Conservation (phyloP, 176 grass and related monocot genomes). For the Sorghum bicolor region Sorghum_bicolor_NCBIv3 NC_012877.2:1119501-1120000, state of each 20-base stretch:
- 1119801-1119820: background rate
- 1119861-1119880: no score
- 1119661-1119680: background rate
- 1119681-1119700: background rate
- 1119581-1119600: background rate
- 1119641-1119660: background rate
- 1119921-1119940: slow-evolving; percentile 57
- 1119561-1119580: background rate
- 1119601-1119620: background rate
- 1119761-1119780: background rate
- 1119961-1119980: slow-evolving; percentile 54
- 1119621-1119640: background rate
- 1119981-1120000: slow-evolving; percentile 60
- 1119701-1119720: background rate
- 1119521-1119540: background rate
- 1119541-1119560: background rate
- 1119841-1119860: background rate
- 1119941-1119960: slow-evolving; percentile 87
- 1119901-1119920: slow-evolving; percentile 58
- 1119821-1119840: background rate
- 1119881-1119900: slow-evolving; percentile 36
- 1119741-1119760: background rate
- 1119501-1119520: background rate
- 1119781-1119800: background rate
- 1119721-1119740: background rate